Evolutionary conservation across 345 rosid species (phyloP), one percentile per base, ranked within the genome.

Genomic region (Citrus medica): DNA sequence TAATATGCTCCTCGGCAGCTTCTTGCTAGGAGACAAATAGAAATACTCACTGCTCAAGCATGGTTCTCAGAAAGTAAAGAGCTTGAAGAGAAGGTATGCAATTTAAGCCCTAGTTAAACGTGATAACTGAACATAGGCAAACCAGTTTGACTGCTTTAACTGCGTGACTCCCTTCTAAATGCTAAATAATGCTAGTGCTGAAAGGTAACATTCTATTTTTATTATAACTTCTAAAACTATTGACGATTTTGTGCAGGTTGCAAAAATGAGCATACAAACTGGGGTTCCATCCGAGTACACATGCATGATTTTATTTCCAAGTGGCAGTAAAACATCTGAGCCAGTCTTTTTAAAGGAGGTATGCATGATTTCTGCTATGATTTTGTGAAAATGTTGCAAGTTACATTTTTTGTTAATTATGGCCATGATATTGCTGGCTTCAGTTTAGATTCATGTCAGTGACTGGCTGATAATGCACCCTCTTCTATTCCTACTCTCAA

Each of bases 11-110:
- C 62, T 76, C n/a, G 0, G 9, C 88, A 92, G 98, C 66, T 95
- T 76, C 82, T 88, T 81, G 90, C 95, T 12, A 91, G 81, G 90
- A 91, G 92, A 81, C 94, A 90, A 78, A 91, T 95, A 53, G 91
- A 93, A 79, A 74, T 78, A 33, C 88, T 90, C 81, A 93, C 98
- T 37, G 89, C 95, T 74, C 88, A 79, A 74, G 96, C 98, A 28
- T 95, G 98, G 98, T 91, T 87, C 28, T 87, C 85, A 24, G 87
- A 89, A 71, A 87, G 82, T 78, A 82, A 79, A 83, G 88, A 88
- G 86, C 88, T 92, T 27, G 88, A 88, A 78, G 92, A 93, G 55
- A 91, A 93, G 97, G 98, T 92, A 60, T n/a, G 74, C 53, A 56
- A n/a, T 14, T 72, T 53, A n/a, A 2, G 51, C 17, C 55, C 61